Conservation (phyloP, 345 rosid species). For the Rhizophora apiculata region DNA sequence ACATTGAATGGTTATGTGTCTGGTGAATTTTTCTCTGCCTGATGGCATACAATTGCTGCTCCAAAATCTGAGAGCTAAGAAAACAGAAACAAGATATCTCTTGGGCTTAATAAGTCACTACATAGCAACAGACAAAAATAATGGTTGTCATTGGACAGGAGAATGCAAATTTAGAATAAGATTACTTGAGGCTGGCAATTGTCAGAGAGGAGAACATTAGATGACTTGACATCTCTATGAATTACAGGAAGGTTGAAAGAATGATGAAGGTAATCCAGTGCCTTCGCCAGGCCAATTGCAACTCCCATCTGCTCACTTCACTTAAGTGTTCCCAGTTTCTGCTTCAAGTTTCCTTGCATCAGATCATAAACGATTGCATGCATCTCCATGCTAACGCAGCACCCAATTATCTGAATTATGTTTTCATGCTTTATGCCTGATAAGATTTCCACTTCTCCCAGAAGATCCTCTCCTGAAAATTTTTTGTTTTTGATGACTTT, state of each 20-base stretch:
- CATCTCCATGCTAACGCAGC: slow-evolving; percentile 23
- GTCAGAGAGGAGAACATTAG: slow-evolving; percentile 40
- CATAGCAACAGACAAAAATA: background rate
- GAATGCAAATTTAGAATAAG: background rate
- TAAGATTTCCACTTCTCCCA: slow-evolving; percentile 34
- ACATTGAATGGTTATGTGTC: slow-evolving; percentile 21
- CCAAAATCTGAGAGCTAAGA: slow-evolving; percentile 29
- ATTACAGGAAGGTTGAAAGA: slow-evolving; percentile 37
- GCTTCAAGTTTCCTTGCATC: slow-evolving; percentile 34
- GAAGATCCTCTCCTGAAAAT: slow-evolving; percentile 31
- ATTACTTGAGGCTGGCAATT: slow-evolving; percentile 34
- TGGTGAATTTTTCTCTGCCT: slow-evolving; percentile 25
- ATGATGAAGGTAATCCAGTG: slow-evolving; percentile 39
- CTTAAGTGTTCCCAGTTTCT: slow-evolving; percentile 23
- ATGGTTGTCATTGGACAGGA: background rate
- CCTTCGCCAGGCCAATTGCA: slow-evolving; percentile 43
- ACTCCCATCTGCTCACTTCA: slow-evolving; percentile 36
- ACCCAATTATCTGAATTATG: slow-evolving; percentile 36
- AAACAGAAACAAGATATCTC: background rate
- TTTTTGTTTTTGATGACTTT: slow-evolving; percentile 31
- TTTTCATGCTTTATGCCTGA: slow-evolving; percentile 28
- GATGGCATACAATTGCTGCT: slow-evolving; percentile 21
- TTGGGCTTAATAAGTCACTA: too few relatives aligned
- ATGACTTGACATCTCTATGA: slow-evolving; percentile 39
- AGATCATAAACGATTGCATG: slow-evolving; percentile 37